Base-by-base conservation (phyloP, 129 eudicot species). In the Heracleum sosnowskyi region DNA sequence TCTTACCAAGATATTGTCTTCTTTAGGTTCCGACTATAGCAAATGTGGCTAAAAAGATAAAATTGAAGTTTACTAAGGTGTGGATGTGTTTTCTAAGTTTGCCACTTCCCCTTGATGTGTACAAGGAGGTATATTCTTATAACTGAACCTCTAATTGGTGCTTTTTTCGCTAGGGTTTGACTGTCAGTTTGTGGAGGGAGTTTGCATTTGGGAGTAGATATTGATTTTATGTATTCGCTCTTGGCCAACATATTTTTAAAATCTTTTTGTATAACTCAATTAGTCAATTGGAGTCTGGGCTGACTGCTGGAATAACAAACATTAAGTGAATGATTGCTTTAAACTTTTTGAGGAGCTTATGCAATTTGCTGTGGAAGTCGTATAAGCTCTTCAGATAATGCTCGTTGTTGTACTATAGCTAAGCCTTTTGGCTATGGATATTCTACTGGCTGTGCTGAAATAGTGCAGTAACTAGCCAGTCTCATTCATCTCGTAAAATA, bases 41-140 rank as follows among this genome's bases (percentile, higher is more conserved):
- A n/a, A 83, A 51, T 73, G 71, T 89, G 44, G 82, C 91, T 62
- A 95, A 90, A 85, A 95, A 86, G 88, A 87, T 95, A 89, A 95
- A 88, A 82, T 42, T 64, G 80, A 95, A 95, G 81, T 90, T 91
- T 77, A 84, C 92, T 22, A 95, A 90, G 89, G 95, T 96, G 72
- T 95, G 99, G 97, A 85, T 92, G 83, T 80, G 94, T 46, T 92
- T 95, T 45, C 96, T 95, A 62, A 75, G 89, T 72, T 82, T 95
- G 74, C 86, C 96, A 18, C 94, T 95, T 87, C 97, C 97, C 40
- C 78, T 95, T 80, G 96, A 95, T 76, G 96, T 92, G 55, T 95
- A 91, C 88, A 95, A 95, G 88, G 96, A 95, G 96, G 98, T 95
- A 88, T 74, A 24, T 36, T 24, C 60, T 24, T 44, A 11, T 47